These are phyloP conservation scores for Amaranthus hypochondriacus DNA, from an alignment of 148 eudicot genomes.

Conservation along the genomic window DNA sequence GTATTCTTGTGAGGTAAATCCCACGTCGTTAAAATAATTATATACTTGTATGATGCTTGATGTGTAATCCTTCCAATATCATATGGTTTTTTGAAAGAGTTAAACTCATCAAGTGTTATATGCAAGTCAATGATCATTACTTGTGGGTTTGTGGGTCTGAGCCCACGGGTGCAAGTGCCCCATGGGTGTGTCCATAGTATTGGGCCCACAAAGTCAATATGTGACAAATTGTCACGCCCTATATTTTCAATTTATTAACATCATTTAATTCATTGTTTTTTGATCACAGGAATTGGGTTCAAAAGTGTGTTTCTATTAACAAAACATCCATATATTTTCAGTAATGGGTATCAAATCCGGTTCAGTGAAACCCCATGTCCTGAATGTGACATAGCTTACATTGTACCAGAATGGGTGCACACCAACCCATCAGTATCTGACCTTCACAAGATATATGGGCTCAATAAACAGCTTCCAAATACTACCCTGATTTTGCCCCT, in stretches of 20 bases:
- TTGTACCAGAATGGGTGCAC: conserved; percentile 79
- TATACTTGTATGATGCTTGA: too few relatives aligned
- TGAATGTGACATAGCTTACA: conserved; percentile 53
- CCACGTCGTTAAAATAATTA: too few relatives aligned
- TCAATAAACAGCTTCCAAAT: conserved; percentile 36
- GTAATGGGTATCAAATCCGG: conserved; percentile 62
- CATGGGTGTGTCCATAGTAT: too few relatives aligned
- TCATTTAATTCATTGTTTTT: not conserved
- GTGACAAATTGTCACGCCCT: too few relatives aligned
- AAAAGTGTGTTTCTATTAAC: conserved; percentile 71
- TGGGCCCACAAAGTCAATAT: too few relatives aligned
- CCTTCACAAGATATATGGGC: conserved; percentile 46
- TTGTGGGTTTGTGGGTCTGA: too few relatives aligned
- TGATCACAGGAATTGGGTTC: conserved; percentile 13
- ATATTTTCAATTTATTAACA: not conserved
- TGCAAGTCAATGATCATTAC: too few relatives aligned
- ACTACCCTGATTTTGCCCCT: conserved; percentile 62
- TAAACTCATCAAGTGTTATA: too few relatives aligned
- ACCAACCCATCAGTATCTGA: conserved; percentile 38
- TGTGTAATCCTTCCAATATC: too few relatives aligned
- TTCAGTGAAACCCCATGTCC: conserved; percentile 59
- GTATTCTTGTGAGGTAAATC: too few relatives aligned
- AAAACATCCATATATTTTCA: conserved; percentile 54
- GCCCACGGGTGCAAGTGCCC: too few relatives aligned
- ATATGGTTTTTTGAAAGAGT: too few relatives aligned